These are phyloP conservation scores for Mycosarcoma maydis DNA, from an alignment of 1,284 basidiomycete genomes.

Conservation along the genomic window DNA sequence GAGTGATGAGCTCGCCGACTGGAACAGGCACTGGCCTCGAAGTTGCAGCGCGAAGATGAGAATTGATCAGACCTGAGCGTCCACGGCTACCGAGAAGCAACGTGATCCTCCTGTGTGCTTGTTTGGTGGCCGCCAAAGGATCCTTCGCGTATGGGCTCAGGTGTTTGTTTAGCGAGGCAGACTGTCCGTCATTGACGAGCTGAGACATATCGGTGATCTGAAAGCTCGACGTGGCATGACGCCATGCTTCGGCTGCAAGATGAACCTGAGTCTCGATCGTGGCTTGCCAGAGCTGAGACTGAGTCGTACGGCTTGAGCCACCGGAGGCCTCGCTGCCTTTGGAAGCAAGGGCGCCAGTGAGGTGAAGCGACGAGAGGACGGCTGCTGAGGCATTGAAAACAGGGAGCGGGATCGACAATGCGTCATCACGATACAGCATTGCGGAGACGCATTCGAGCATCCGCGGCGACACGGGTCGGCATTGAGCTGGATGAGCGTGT, in stretches of 20 bases:
- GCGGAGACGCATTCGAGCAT: constrained; percentile 37
- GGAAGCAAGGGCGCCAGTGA: constrained; percentile 46
- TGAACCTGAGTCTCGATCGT: constrained; percentile 32
- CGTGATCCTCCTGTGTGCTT: constrained; percentile 24
- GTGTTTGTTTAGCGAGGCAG: constrained; percentile 9
- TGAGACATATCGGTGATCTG: constrained; percentile 3
- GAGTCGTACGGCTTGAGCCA: constrained; percentile 37
- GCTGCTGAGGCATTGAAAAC: constrained; percentile 27
- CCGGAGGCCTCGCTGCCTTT: constrained; percentile 39
- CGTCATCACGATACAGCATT: constrained; percentile 32
- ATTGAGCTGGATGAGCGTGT: constrained; percentile 38
- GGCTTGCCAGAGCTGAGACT: constrained; percentile 53
- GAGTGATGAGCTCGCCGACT: constrained; percentile 71
- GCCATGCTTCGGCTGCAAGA: constrained; percentile 26
- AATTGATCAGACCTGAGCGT: constrained; percentile 27
- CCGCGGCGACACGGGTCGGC: constrained; percentile 38
- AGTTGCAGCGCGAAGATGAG: constrained; percentile 68
- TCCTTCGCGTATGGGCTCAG: constrained; percentile 26
- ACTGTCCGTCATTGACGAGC: background rate
- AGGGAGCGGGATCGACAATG: constrained; percentile 2
- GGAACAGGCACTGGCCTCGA: constrained; percentile 79
- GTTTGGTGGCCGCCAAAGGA: constrained; percentile 28
- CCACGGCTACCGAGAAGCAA: constrained; percentile 38
- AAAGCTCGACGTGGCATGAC: constrained; percentile 34
- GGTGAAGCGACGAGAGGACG: constrained; percentile 45